Evolutionary conservation across 1,284 basidiomycete species (phyloP).

Genomic region (Ustilago hordei): DNA sequence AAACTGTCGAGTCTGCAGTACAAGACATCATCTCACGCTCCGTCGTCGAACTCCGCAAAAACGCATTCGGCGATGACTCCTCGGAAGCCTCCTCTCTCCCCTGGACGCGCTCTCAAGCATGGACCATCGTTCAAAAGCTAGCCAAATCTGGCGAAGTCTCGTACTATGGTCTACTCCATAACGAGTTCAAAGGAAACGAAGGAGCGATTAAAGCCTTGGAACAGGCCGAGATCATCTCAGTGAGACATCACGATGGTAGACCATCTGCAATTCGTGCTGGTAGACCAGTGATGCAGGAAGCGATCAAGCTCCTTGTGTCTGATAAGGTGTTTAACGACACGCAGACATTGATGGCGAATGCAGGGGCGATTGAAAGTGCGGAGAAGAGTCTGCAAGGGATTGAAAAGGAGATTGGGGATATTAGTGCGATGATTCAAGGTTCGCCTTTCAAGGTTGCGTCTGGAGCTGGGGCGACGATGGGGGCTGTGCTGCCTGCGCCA

Average conservation of each 20-base stretch:
- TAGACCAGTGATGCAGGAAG: constrained; percentile 86
- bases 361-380: constrained; percentile 75
- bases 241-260: constrained; percentile 84
- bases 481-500: constrained; percentile 26
- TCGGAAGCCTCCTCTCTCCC: constrained; percentile 84
- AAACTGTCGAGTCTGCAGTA: constrained; percentile 56
- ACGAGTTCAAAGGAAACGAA: constrained; percentile 93
- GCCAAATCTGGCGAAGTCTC: constrained; percentile 80
- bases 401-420: constrained; percentile 79
- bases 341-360: constrained; percentile 76
- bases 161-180: constrained; percentile 84
- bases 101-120: constrained; percentile 90
- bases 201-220: constrained; percentile 84
- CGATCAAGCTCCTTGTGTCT: constrained; percentile 82
- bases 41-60: constrained; percentile 86
- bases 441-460: constrained; percentile 68
- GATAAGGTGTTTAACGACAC: constrained; percentile 84
- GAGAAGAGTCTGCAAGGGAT: constrained; percentile 78
- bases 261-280: constrained; percentile 86
- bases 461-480: constrained; percentile 24
- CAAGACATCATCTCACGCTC: constrained; percentile 75
- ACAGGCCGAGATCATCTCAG: constrained; percentile 86
- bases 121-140: constrained; percentile 83
- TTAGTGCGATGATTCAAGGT: constrained; percentile 56
- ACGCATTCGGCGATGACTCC: constrained; percentile 88